phyloP scores from a whole-genome alignment of 495 filamentous ascomycete genomes.

The Aspergillus indologenus region DNA sequence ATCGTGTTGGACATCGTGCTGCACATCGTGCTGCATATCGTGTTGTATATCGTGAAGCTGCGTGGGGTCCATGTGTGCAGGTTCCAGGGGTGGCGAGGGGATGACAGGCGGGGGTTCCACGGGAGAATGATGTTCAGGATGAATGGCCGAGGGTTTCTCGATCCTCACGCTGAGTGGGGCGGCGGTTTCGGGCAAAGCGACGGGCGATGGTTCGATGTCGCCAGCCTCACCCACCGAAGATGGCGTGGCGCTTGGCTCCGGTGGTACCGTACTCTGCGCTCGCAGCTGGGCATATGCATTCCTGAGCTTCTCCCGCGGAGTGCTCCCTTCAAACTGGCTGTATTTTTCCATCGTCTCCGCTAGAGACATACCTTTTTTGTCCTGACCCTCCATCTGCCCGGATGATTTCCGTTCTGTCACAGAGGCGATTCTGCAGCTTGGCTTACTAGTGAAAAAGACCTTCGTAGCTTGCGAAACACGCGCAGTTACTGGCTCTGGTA shows the following conservation, averaged over 20 bases:
- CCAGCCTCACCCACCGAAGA: conserved; percentile 31
- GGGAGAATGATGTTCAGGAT: conserved; percentile 3
- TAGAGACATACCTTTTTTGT: conserved; percentile 17
- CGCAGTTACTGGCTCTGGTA: conserved; percentile 4
- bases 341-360: conserved; percentile 28
- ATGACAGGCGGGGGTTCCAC: not conserved
- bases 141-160: conserved; percentile 14
- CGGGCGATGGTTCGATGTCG: conserved; percentile 39
- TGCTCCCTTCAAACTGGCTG: conserved; percentile 28
- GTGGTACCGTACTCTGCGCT: conserved; percentile 8
- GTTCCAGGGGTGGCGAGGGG: not conserved
- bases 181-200: conserved; percentile 29
- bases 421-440: not conserved
- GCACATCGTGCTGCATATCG: no score
- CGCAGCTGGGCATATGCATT: conserved; percentile 29
- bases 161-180: conserved; percentile 39
- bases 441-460: not conserved
- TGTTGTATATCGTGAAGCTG: conserved; percentile 23
- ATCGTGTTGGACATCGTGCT: no score
- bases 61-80: conserved; percentile 1
- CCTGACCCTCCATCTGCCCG: conserved; percentile 21
- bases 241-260: conserved; percentile 33
- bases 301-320: conserved; percentile 30
- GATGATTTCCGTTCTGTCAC: not conserved
- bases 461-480: conserved; percentile 1